Evolutionary conservation across 306 rosid species (phyloP), one percentile per base, ranked within the genome.

Genomic region (Gastrolobium bilobum): DNA sequence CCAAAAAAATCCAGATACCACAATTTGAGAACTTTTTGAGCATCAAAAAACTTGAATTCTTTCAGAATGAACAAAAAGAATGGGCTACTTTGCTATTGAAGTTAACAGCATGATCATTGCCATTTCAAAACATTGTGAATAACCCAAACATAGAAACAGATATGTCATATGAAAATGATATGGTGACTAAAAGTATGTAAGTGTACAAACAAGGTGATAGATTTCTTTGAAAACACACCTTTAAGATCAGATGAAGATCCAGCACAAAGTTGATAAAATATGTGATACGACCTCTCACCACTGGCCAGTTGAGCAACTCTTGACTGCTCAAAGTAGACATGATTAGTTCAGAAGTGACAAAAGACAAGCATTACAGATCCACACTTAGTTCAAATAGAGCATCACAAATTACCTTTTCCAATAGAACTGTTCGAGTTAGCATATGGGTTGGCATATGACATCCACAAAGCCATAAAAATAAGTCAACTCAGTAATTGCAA

Each of bases 231-330:
- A 76, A 20, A 50, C 50, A 56, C 77, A 94, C 98, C 98, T 96
- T 87, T 93, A 69, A 93, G 94, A 54, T 10, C 50, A 71, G 90
- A 53, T 57, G 98, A 76, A 54, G 97, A 91, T 47, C 98, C 98
- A 83, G 98, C 93, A 86, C 99, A 96, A 69, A 96, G 96, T 89
- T 96, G 99, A 82, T 96, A 96, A 79, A 96, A 91, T 85, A 96
- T 75, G 79, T 96, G 93, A 86, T 81, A 96, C 13, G 98, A 90
- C 86, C 99, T 85, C 86, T 93, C 98, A 47, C 94, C 90, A 82
- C 58, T 74, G 77, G 79, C 86, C 75, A 91, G 76, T 84, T 88
- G 91, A 78, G 84, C 92, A 52, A 93, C 94, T 89, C 99, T 90
- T 29, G 99, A 91, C 99, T 96, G 98, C 78, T 77, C 91, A 87